A percentile compares a stretch with the other conserved stretches of the same genome.
Conservation (phyloP, 768 basidiomycete species). For the Dioszegia hungarica region DNA sequence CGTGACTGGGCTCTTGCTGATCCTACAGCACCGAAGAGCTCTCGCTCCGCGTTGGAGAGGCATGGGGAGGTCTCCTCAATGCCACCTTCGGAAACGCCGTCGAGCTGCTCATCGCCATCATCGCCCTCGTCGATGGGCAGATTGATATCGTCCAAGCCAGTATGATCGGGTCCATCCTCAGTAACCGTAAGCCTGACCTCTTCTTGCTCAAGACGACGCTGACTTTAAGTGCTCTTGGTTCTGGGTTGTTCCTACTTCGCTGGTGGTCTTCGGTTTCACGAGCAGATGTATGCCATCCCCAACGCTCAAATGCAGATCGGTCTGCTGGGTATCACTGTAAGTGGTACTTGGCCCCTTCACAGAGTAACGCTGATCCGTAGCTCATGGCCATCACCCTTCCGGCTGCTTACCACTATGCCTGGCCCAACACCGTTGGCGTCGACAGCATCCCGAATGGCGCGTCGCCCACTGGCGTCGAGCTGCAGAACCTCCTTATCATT, state of each 20-base stretch:
- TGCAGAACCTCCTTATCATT: conserved; percentile 52
- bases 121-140: conserved; percentile 48
- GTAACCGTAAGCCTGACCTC: conserved; percentile 36
- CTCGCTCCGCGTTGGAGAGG: conserved; percentile 49
- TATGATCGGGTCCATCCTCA: conserved; percentile 56
- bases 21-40: conserved; percentile 56
- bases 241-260: conserved; percentile 48
- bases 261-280: conserved; percentile 55
- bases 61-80: conserved; percentile 55
- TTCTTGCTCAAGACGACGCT: neutral
- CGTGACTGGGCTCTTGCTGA: neutral
- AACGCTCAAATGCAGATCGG: conserved; percentile 51
- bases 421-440: conserved; percentile 18
- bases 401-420: conserved; percentile 42
- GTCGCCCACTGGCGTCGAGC: conserved; percentile 50
- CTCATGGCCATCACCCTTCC: conserved; percentile 49
- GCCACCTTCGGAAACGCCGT: conserved; percentile 53
- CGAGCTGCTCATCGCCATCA: conserved; percentile 55
- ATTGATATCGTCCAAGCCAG: conserved; percentile 57
- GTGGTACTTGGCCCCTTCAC: neutral
- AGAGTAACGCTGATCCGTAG: neutral
- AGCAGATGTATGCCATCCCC: conserved; percentile 57
- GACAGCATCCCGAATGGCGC: conserved; percentile 6
- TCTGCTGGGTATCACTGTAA: conserved; percentile 46
- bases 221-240: conserved; percentile 39